These are phyloP conservation scores for Fusarium sp. DNA, from an alignment of 2,329 filamentous ascomycete species.

Conservation along the genomic window DNA sequence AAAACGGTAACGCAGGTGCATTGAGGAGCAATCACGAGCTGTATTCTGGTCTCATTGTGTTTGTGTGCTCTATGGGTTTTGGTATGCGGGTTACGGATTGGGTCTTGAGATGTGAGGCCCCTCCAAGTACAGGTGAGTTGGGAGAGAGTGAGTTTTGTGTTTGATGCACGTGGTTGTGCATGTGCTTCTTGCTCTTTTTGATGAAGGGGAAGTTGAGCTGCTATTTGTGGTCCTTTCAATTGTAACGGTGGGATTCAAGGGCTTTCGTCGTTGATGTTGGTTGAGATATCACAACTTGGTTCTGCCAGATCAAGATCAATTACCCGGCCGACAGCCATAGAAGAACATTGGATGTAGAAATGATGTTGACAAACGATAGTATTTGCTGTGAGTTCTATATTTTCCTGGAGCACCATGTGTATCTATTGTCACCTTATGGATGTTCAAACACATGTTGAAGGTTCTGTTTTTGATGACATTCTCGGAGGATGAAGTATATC, in stretches of 20 bases:
- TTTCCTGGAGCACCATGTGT: no score
- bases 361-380: no score
- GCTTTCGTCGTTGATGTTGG: no score
- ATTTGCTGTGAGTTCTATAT: no score
- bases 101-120: constrained; percentile 31
- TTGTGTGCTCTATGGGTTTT: constrained; percentile 15
- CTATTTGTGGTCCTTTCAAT: constrained; percentile 2
- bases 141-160: constrained; percentile 14
- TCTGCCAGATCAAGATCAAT: no score
- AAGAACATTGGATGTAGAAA: no score
- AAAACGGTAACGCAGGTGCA: constrained; percentile 5
- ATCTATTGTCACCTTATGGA: no score
- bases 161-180: constrained; percentile 26
- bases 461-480: no score
- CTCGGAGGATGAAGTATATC: no score
- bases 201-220: background rate
- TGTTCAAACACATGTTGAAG: no score
- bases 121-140: constrained; percentile 1
- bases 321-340: no score
- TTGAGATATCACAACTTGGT: no score
- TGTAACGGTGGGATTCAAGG: background rate
- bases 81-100: constrained; percentile 3
- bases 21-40: constrained; percentile 8
- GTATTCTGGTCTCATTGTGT: background rate
- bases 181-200: constrained; percentile 18